phyloP scores from a whole-genome alignment of 1,284 basidiomycete species.

The Malassezia cuniculi region DNA sequence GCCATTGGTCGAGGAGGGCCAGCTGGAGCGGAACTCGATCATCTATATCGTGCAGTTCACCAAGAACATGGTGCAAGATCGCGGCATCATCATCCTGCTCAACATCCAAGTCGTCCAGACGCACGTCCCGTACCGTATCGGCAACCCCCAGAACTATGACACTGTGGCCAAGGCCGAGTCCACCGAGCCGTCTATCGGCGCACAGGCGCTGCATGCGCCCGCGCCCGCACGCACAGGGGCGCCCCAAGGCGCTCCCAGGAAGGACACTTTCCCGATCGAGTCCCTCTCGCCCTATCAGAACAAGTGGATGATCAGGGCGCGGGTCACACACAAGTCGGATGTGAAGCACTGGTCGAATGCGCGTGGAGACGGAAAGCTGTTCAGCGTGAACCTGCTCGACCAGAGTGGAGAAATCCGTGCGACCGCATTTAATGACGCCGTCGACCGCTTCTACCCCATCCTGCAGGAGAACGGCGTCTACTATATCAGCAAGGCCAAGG shows the following conservation, averaged over 20 bases:
- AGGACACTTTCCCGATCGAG: conserved; percentile 68
- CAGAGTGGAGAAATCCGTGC: conserved; percentile 54
- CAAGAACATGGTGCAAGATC: conserved; percentile 67
- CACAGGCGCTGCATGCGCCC: conserved; percentile 7
- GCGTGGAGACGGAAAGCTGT: conserved; percentile 87
- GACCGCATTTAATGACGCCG: conserved; percentile 80
- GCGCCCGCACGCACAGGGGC: conserved; percentile 10
- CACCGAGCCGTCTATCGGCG: conserved; percentile 6
- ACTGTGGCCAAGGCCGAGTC: conserved; percentile 1
- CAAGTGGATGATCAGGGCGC: conserved; percentile 88
- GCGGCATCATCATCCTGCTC: conserved; percentile 73
- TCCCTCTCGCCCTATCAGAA: conserved; percentile 92
- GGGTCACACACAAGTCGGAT: conserved; percentile 78
- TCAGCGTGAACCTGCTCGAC: conserved; percentile 85
- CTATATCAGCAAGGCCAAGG: conserved; percentile 73
- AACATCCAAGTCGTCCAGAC: conserved; percentile 50
- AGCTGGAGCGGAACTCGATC: conserved; percentile 61
- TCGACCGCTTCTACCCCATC: conserved; percentile 69
- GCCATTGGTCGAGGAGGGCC: conserved; percentile 57
- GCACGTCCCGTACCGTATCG: conserved; percentile 25
- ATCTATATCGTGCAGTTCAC: conserved; percentile 65
- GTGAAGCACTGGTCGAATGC: conserved; percentile 79
- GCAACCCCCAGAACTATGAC: conserved; percentile 24
- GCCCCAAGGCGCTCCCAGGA: conserved; percentile 26
- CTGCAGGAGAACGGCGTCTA: conserved; percentile 88